Conservation (phyloP, 1,139 yeast species). For the Saccharomyces pastorianus region DNA sequence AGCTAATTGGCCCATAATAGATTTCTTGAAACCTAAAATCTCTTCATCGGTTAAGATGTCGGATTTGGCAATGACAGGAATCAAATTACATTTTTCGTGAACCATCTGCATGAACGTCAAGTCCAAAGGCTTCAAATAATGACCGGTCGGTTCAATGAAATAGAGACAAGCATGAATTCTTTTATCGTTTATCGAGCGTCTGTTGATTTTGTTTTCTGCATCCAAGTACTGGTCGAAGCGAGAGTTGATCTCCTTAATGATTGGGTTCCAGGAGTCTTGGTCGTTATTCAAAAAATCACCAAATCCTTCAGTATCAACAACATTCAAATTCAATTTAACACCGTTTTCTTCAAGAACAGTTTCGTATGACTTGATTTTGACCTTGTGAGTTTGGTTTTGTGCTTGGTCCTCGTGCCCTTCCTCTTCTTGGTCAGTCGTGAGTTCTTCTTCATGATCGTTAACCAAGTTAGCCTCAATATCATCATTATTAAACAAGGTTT, state of each 20-base stretch:
- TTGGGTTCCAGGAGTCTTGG: constrained; percentile 84
- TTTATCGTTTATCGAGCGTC: constrained; percentile 61
- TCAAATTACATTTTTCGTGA: constrained; percentile 85
- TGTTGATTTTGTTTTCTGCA: constrained; percentile 77
- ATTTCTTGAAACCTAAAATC: constrained; percentile 60
- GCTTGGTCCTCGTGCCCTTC: constrained; percentile 18
- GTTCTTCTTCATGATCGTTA: constrained; percentile 3
- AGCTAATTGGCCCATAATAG: constrained; percentile 67
- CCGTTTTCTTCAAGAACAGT: constrained; percentile 89
- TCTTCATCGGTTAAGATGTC: constrained; percentile 91
- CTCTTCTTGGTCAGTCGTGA: constrained; percentile 5
- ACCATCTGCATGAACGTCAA: constrained; percentile 81
- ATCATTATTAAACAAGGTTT: constrained; percentile 80
- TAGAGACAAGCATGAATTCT: constrained; percentile 83
- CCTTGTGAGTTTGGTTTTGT: constrained; percentile 24
- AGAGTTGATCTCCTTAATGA: constrained; percentile 78
- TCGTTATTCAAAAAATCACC: constrained; percentile 82
- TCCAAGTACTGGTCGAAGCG: constrained; percentile 87
- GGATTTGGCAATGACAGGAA: constrained; percentile 91
- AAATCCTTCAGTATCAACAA: constrained; percentile 88
- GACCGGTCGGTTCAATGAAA: constrained; percentile 96
- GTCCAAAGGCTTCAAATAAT: constrained; percentile 81
- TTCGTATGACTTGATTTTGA: constrained; percentile 58
- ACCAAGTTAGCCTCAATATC: constrained; percentile 25
- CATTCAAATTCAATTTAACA: constrained; percentile 74